phyloP scores from a whole-genome alignment of 768 basidiomycete species.

The Cystofilobasidium bisporidii region DNA sequence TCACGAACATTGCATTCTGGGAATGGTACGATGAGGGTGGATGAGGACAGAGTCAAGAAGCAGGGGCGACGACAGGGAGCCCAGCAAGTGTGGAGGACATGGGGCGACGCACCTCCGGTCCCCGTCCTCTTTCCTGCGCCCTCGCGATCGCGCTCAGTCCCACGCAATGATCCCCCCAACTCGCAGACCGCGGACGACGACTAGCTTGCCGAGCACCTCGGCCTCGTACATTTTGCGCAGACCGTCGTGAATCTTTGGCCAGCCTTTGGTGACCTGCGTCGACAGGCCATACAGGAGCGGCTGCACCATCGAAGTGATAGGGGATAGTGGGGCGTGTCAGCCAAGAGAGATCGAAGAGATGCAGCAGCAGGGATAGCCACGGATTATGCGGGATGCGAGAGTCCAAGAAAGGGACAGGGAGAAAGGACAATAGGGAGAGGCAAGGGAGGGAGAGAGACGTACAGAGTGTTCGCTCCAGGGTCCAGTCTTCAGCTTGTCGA shows the following conservation, averaged over 20 bases:
- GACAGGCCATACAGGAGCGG: conserved; percentile 82
- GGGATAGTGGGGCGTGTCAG: no score
- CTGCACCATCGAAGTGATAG: no score
- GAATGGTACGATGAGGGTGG: no score
- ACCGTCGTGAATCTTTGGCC: conserved; percentile 82
- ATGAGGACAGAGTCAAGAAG: no score
- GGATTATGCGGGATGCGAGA: no score
- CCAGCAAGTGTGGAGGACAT: no score
- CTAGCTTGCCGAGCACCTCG: conserved; percentile 84
- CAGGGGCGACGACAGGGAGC: no score
- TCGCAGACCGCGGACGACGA: conserved; percentile 91
- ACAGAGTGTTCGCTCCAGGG: conserved; percentile 71
- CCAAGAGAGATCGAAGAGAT: no score
- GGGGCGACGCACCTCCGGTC: no score
- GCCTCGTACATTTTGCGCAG: conserved; percentile 95
- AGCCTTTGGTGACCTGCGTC: conserved; percentile 65
- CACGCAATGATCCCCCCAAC: conserved; percentile 60
- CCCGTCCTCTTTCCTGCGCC: no score
- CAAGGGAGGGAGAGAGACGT: conserved; percentile 25
- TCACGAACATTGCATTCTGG: no score
- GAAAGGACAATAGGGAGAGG: neutral
- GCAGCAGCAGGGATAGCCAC: no score
- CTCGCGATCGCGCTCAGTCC: conserved; percentile 1
- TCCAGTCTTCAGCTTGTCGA: conserved; percentile 17
- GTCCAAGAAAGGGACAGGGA: conserved; percentile 28